A percentile compares a stretch with the other conserved stretches of the same genome.
These are phyloP conservation scores for Camelina laxa DNA, from an alignment of 345 rosid genomes.

Conservation along the genomic window DNA sequence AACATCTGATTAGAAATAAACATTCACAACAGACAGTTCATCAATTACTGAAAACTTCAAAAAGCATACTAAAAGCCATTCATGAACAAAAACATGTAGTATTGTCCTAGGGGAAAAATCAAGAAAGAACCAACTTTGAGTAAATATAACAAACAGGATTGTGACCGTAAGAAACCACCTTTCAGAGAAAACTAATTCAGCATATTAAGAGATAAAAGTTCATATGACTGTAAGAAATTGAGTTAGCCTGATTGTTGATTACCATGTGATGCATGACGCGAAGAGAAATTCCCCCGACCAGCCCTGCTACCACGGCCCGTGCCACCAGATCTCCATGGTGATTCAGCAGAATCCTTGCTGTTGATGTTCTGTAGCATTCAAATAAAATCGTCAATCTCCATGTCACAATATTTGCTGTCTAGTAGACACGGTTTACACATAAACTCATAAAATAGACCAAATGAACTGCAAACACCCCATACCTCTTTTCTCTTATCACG, in stretches of 20 bases:
- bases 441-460: constrained; percentile 12
- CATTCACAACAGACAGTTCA: constrained; percentile 37
- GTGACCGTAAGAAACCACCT: constrained; percentile 16
- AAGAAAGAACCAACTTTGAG: constrained; percentile 4
- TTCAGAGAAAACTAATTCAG: constrained; percentile 12
- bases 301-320: constrained; percentile 69
- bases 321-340: constrained; percentile 72
- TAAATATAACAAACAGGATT: constrained; percentile 19
- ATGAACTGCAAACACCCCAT: constrained; percentile 24
- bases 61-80: constrained; percentile 21
- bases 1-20: constrained; percentile 61
- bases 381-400: constrained; percentile 17
- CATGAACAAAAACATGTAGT: constrained; percentile 3
- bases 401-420: constrained; percentile 9
- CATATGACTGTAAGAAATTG: constrained; percentile 11
- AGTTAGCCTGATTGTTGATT: constrained; percentile 26
- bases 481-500: constrained; percentile 90
- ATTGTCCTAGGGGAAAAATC: neutral
- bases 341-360: constrained; percentile 71
- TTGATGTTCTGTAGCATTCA: constrained; percentile 53
- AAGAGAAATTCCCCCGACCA: constrained; percentile 55
- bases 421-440: constrained; percentile 11
- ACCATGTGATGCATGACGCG: constrained; percentile 68
- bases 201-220: constrained; percentile 14
- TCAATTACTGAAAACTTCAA: constrained; percentile 13